Evolutionary conservation across 1,284 basidiomycete genomes (phyloP), one percentile per base, ranked within the genome.

Genomic region (Cutaneotrichosporon spelunceum): DNA sequence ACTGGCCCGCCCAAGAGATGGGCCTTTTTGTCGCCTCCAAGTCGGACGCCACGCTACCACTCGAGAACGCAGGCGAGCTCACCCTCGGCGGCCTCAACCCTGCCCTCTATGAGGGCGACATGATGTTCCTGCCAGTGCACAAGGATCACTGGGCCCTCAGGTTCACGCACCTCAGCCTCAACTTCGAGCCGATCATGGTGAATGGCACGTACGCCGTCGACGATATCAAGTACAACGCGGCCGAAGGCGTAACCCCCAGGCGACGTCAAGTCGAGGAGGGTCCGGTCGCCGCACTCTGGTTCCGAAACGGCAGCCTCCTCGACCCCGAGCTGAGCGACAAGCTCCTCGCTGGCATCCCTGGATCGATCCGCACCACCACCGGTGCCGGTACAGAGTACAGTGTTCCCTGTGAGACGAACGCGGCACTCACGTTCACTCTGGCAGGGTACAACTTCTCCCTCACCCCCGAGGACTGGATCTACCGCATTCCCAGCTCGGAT

Each of bases 31-130:
- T 36, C 21, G 19, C 34, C 6, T n/a, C 16, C 21, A 8, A 19
- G 16, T 21, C n/a, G 3, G 33, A 39, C 34, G 33, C 23, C 10
- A 26, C 33, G 13, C 13, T 1, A 3, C 33, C 21, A 21, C 33
- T 36, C 23, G 19, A 36, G 11, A 39, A 53, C 21, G 30, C 16
- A 13, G 52, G 52, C 52, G 52, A 53, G 9, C 52, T 53, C 21
- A n/a, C 52, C 7, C 23, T 53, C 14, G 52, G 56, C 19, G 56
- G 56, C 19, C 39, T 56, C 39, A 45, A 56, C 54, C n/a, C 16
- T 4, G 54, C 39, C 8, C 27, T 56, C 16, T 23, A 44, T 4
- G 27, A 26, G 5, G 54, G 54, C 26, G 39, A 56, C 10, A 42
- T 56, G 11, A 29, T 16, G 23, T 56, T 45, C 54, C 3, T 44